Evolutionary conservation across 1,139 yeast genomes (phyloP).

Genomic region (Hyphopichia burtonii): DNA sequence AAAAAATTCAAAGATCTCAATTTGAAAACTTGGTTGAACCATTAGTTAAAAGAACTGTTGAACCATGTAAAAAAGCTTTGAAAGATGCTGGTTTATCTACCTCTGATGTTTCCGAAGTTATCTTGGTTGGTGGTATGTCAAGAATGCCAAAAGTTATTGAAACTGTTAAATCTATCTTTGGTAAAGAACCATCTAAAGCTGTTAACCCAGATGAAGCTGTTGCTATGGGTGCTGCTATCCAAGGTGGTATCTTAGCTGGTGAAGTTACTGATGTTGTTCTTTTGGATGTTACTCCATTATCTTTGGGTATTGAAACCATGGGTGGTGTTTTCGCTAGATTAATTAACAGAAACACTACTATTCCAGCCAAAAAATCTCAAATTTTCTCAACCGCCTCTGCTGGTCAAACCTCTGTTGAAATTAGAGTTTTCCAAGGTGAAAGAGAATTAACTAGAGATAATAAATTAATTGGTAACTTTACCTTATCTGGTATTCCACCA

Average conservation of each 20-base stretch:
- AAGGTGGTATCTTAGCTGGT: constrained; percentile 98
- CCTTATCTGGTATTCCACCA: constrained; percentile 88
- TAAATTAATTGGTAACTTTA: constrained; percentile 93
- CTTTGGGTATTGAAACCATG: constrained; percentile 91
- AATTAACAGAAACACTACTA: constrained; percentile 91
- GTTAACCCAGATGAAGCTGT: constrained; percentile 99
- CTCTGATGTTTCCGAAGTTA: constrained; percentile 89
- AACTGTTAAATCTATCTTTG: constrained; percentile 90
- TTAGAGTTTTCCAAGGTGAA: constrained; percentile 97
- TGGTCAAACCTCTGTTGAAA: constrained; percentile 94
- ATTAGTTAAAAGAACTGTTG: constrained; percentile 87
- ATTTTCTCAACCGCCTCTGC: constrained; percentile 94
- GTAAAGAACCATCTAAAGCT: constrained; percentile 96
- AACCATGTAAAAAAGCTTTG: constrained; percentile 97
- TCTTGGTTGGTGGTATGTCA: constrained; percentile 99
- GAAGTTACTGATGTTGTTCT: constrained; percentile 94
- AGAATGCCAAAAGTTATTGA: constrained; percentile 99
- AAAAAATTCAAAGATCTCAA: constrained; percentile 89
- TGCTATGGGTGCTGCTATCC: constrained; percentile 99
- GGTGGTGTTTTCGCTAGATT: constrained; percentile 95
- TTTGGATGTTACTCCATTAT: constrained; percentile 95
- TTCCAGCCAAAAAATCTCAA: constrained; percentile 92
- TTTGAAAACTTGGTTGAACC: constrained; percentile 90
- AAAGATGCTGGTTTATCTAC: constrained; percentile 91
- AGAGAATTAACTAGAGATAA: constrained; percentile 95